These are phyloP conservation scores for Ascochyta lentis DNA, from an alignment of 2,329 filamentous ascomycete species.

Conservation along the genomic window DNA sequence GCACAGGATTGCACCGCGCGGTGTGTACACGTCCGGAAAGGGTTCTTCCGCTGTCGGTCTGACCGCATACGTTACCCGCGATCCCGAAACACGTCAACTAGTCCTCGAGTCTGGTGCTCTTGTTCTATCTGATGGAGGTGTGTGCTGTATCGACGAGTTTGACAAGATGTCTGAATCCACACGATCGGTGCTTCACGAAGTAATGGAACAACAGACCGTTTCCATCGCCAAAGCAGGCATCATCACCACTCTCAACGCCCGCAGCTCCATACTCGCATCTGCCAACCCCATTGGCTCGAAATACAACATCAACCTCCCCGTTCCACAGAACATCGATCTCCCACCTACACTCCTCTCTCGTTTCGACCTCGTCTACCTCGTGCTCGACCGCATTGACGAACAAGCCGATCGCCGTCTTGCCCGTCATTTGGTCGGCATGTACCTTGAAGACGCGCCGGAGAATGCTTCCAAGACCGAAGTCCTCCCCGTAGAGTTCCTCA, in stretches of 20 bases:
- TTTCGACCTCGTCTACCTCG: conserved; percentile 96
- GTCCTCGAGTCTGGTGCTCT: conserved; percentile 78
- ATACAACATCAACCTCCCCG: conserved; percentile 94
- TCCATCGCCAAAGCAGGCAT: conserved; percentile 81
- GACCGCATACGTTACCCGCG: conserved; percentile 77
- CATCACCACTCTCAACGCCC: conserved; percentile 88
- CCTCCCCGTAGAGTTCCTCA: conserved; percentile 87
- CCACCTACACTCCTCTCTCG: conserved; percentile 92
- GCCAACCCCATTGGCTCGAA: conserved; percentile 98
- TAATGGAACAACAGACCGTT: conserved; percentile 82
- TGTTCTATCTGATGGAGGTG: conserved; percentile 75
- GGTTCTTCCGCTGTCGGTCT: conserved; percentile 78
- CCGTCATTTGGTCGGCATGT: conserved; percentile 93
- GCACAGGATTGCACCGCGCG: conserved; percentile 94
- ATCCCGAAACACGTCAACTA: conserved; percentile 74
- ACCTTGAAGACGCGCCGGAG: conserved; percentile 91
- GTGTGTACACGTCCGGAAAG: conserved; percentile 78
- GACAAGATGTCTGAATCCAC: conserved; percentile 82
- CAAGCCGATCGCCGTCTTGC: conserved; percentile 86
- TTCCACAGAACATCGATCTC: conserved; percentile 97
- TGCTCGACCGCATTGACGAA: conserved; percentile 93
- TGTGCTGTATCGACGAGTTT: conserved; percentile 81
- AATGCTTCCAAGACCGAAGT: conserved; percentile 81
- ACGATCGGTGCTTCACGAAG: conserved; percentile 76
- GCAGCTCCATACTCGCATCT: conserved; percentile 93